Evolutionary conservation across 1,284 basidiomycete genomes (phyloP).

Genomic region (Golubevia sp.): DNA sequence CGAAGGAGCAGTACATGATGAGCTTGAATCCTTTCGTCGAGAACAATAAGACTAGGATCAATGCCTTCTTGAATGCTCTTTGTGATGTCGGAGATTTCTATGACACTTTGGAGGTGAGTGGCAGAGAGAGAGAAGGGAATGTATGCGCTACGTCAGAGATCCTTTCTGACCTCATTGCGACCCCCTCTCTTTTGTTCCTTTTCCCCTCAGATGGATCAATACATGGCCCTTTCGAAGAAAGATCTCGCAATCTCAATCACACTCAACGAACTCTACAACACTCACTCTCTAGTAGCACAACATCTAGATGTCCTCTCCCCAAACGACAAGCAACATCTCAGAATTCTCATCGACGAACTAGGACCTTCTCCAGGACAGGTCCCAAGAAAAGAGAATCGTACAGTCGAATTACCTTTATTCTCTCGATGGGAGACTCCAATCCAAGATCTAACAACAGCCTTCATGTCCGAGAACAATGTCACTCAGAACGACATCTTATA

Average conservation of each 20-base stretch:
- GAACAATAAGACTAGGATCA: constrained; percentile 48
- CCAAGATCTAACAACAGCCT: constrained; percentile 50
- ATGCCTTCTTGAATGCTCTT: constrained; percentile 52
- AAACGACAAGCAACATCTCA: constrained; percentile 49
- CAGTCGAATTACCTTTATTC: constrained; percentile 50
- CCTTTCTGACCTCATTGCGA: not conserved
- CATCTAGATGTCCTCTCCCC: constrained; percentile 56
- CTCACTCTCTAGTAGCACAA: constrained; percentile 51
- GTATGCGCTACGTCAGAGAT: not conserved
- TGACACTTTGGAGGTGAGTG: constrained; percentile 45
- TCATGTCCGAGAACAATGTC: constrained; percentile 60
- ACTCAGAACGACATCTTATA: constrained; percentile 58
- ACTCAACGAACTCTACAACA: constrained; percentile 57
- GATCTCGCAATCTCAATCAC: constrained; percentile 54
- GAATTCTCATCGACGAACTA: constrained; percentile 49
- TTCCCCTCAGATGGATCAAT: constrained; percentile 41
- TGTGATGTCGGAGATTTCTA: constrained; percentile 60
- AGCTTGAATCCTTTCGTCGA: constrained; percentile 53
- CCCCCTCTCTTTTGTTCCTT: not conserved
- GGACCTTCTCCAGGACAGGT: constrained; percentile 45
- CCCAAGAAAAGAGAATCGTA: constrained; percentile 49
- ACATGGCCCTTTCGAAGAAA: constrained; percentile 56
- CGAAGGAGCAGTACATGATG: constrained; percentile 58
- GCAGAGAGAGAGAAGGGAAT: not conserved
- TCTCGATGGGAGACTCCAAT: constrained; percentile 58